Base-by-base conservation (phyloP, 352 stramenopile genomes). In the Pythium phragmiticola region DNA sequence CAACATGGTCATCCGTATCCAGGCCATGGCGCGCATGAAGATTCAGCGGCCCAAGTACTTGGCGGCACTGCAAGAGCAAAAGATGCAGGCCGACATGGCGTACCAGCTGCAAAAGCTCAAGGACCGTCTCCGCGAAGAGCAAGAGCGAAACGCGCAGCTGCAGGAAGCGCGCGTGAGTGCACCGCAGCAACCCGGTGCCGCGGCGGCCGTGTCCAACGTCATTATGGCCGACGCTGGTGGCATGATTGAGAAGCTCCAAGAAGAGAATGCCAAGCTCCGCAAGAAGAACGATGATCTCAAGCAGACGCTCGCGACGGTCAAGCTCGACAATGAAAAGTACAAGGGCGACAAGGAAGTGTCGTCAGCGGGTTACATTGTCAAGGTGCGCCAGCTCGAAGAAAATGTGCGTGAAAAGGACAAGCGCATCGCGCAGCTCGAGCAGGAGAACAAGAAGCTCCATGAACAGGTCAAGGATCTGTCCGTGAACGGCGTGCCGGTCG, bases 41-140 rank as follows among this genome's bases (percentile, higher is more conserved):
- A 87, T 93, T 45, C 82, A 93, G 73, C 81, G 84, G 0, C 81
- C 82, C n/a, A 95, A 95, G 70, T 95, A 89, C 60, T 64, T 89
- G 14, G 79, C 74, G 42, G 83, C 75, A 26, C 76, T 95, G 14
- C 65, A 89, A 45, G 86, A 95, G 48, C 74, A 91, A 65, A 89
- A 89, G 68, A 69, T 88, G 63, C 80, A 95, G 60, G 84, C 82
- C 33, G 82, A 95, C 62, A 95, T 95, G 86, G 75, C 77, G 41
- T 93, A 90, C 64, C 86, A 95, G 65, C 60, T 95, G 13, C 59
- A 90, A 23, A 83, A 83, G 65, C 71, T 94, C 6, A 89, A 94
- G 70, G 70, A 84, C 14, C 82, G 84, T 45, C 67, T 94, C 21
- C 76, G 83, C n/a, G 84, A 92, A 68, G 85, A 94, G 51, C 80